These are phyloP conservation scores for Tephrocybe sp. DNA, from an alignment of 768 basidiomycete species.

Conservation along the genomic window DNA sequence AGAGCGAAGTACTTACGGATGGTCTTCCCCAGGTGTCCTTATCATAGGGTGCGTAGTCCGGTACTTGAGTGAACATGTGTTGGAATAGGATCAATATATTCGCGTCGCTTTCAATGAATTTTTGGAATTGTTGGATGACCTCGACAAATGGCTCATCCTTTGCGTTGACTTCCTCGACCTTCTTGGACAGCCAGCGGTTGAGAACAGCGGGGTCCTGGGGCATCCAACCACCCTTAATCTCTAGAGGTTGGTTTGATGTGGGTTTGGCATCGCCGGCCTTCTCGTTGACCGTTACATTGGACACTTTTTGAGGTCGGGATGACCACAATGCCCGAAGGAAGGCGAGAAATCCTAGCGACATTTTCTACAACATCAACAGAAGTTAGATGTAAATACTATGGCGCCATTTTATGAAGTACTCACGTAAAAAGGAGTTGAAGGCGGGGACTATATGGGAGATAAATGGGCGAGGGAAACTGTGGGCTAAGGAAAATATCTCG, in stretches of 20 bases:
- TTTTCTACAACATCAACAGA: not conserved
- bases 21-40: slow-evolving; percentile 7
- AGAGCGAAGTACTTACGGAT: not conserved
- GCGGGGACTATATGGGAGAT: too few relatives aligned
- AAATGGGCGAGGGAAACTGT: too few relatives aligned
- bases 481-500: too few relatives aligned
- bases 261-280: not conserved
- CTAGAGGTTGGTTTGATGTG: not conserved
- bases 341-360: not conserved
- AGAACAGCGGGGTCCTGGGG: slow-evolving; percentile 5
- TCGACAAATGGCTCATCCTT: not conserved
- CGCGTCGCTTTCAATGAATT: slow-evolving; percentile 11
- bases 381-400: too few relatives aligned
- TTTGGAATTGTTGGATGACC: slow-evolving; percentile 4
- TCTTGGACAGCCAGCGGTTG: slow-evolving; percentile 4
- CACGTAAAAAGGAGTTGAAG: not conserved
- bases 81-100: slow-evolving; percentile 4
- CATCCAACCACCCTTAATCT: slow-evolving; percentile 8
- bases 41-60: slow-evolving; percentile 8
- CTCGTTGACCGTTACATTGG: not conserved
- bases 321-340: not conserved
- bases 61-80: slow-evolving; percentile 15
- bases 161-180: not conserved
- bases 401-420: not conserved
- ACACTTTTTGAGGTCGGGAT: not conserved